Percentiles rank a stretch among this genome's conserved stretches.
These are phyloP conservation scores for Cercophora samala DNA, from an alignment of 495 filamentous ascomycete genomes.

Conservation along the genomic window DNA sequence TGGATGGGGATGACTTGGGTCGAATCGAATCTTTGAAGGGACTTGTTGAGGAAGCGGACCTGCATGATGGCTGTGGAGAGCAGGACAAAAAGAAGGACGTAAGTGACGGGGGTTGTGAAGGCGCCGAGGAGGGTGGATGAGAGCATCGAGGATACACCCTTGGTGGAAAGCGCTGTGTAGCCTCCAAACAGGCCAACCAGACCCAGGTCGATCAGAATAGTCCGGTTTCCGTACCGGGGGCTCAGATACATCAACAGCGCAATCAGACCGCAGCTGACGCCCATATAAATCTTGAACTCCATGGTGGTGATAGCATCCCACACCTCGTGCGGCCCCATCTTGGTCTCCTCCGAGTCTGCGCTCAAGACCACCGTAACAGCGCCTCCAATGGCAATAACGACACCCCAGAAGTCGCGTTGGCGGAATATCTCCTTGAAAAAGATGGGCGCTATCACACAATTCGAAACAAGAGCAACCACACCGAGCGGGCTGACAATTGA, in stretches of 20 bases:
- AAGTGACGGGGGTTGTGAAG: conserved; percentile 87
- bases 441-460: conserved; percentile 91
- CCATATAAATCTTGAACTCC: conserved; percentile 90
- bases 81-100: conserved; percentile 72
- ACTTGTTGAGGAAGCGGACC: conserved; percentile 92
- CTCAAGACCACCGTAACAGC: conserved; percentile 93
- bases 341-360: conserved; percentile 83
- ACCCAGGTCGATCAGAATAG: conserved; percentile 90
- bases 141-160: conserved; percentile 91
- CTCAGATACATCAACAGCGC: conserved; percentile 75
- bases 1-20: conserved; percentile 97
- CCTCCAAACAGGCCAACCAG: conserved; percentile 90
- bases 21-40: conserved; percentile 89
- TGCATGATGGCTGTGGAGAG: conserved; percentile 86
- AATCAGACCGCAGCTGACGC: conserved; percentile 69
- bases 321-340: conserved; percentile 85
- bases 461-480: conserved; percentile 90
- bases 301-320: conserved; percentile 83
- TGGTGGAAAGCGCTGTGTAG: conserved; percentile 93
- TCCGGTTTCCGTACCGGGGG: conserved; percentile 70
- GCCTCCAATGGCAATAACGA: conserved; percentile 76
- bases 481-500: conserved; percentile 97
- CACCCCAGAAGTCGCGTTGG: conserved; percentile 80
- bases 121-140: conserved; percentile 83
- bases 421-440: conserved; percentile 89